Base-by-base conservation (phyloP, 1,139 yeast species). In the Sporopachydermia cereana region DNA sequence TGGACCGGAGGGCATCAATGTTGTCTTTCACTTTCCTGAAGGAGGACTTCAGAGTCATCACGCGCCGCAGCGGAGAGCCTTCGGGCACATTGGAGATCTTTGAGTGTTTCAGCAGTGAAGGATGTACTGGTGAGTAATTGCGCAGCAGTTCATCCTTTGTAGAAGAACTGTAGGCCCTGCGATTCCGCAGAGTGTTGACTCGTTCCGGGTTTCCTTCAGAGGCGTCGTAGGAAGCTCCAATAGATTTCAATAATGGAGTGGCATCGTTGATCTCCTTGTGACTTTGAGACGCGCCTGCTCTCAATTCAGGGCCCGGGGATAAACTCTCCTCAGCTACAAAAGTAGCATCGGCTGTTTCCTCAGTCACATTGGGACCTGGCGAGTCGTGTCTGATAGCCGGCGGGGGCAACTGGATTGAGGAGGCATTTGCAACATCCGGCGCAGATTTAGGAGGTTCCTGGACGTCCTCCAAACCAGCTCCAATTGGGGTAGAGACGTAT, bases 341-440 rank as follows among this genome's bases (percentile, higher is more conserved):
- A 21, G 46, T 46, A 21, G 53, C 45, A 36, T 52, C 45, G 3
- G 43, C 50, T 7, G 47, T 48, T 12, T 46, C 23, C 14, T 24
- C 41, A n/a, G 34, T 36, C 22, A 27, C 22, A 9, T 21, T 23
- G 18, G 43, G 41, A 24, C 41, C 16, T 18, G 46, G 20, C 29
- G 41, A 25, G 23, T 41, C 44, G 41, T 43, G 39, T 23, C 27
- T 29, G 31, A 49, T 43, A 14, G 51, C 52, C n/a, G 50, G 51
- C 3, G 48, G 50, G 18, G 49, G 53, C 44, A 51, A 48, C 22
- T 45, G 42, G 36, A 51, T 43, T 2, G 48, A 49, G 25, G 27
- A 41, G 24, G 39, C 44, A 34, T 29, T 27, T 41, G 39, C 41
- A 2, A 43, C 27, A 22, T 36, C 45, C 24, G 36, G 43, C 48